Evolutionary conservation across 345 rosid genomes (phyloP), one percentile per base, ranked within the genome.

Genomic region (Brassica rapa): DNA sequence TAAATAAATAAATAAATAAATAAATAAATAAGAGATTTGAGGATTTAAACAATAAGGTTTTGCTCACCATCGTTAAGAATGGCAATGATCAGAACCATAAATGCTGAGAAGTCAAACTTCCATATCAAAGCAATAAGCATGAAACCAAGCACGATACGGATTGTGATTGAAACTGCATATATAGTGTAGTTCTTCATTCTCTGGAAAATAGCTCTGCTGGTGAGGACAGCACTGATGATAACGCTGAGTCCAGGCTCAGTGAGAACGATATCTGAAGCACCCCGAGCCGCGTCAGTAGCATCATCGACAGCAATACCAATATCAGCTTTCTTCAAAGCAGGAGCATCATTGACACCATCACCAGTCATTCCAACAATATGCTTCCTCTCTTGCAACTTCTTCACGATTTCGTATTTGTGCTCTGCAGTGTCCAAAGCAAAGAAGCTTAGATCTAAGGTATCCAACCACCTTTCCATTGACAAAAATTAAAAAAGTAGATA

Each of bases 301-400:
- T 94, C 98, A 71, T 90, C 98, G 19, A 94, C 98, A 15, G 98
- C 98, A 71, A 94, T 94, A 23, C 98, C 98, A 7, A 94, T 94
- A 82, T 94, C 98, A 23, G 98, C 98, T 82, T 87, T 92, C 85
- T 94, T 94, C 81, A 94, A 79, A 76, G 98, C 98, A 70, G 98
- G 98, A 66, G 98, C 98, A 82, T 94, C 98, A 29, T 90, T 93
- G 49, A 94, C 98, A 84, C 98, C 97, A 79, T 94, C 98, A 74
- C 98, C 98, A 41, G 98, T 94, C 98, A 94, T 94, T 73, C 98
- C 98, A 77, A 94, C 91, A 7, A 94, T 92, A 79, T 94, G 98
- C 77, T 94, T 94, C 89, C 85, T 90, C 86, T 90, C 96, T 73
- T 94, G 98, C 78, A 94, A 84, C 87, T 84, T 90, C 83, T 86